Percentiles rank a stretch among this genome's conserved stretches.
Conservation (phyloP, 352 stramenopile species). For the Blastocystis sp. region DNA sequence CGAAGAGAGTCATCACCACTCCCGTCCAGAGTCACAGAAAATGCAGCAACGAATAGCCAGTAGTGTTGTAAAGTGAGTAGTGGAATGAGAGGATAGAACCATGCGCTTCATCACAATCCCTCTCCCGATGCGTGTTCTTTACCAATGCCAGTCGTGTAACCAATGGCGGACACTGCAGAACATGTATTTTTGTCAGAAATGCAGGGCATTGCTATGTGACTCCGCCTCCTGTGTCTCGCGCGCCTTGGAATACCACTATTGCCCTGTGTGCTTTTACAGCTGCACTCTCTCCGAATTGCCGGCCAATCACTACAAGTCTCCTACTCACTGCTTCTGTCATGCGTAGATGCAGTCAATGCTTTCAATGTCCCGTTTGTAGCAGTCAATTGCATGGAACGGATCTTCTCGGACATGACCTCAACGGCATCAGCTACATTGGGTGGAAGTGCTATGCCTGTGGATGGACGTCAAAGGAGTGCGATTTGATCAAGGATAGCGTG, state of each 20-base stretch:
- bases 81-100: neutral
- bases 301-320: slow-evolving; percentile 20
- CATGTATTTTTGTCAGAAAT: slow-evolving; percentile 26
- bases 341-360: slow-evolving; percentile 33
- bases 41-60: neutral
- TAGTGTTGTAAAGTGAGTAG: neutral
- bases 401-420: neutral
- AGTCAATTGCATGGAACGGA: neutral
- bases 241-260: slow-evolving; percentile 55
- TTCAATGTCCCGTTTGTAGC: slow-evolving; percentile 18
- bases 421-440: neutral
- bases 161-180: neutral
- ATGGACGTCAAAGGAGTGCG: slow-evolving; percentile 29
- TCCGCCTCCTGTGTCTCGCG: slow-evolving; percentile 30
- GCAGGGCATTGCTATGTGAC: slow-evolving; percentile 18
- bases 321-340: neutral
- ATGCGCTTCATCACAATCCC: neutral
- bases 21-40: neutral
- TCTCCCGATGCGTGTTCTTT: neutral
- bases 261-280: slow-evolving; percentile 38
- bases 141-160: slow-evolving; percentile 41
- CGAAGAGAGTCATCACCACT: neutral
- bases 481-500: neutral
- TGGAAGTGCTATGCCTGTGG: slow-evolving; percentile 43
- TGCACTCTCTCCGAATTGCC: slow-evolving; percentile 23